These are phyloP conservation scores for Metschnikowia kofuensis DNA, from an alignment of 805 yeast genomes.

Conservation along the genomic window DNA sequence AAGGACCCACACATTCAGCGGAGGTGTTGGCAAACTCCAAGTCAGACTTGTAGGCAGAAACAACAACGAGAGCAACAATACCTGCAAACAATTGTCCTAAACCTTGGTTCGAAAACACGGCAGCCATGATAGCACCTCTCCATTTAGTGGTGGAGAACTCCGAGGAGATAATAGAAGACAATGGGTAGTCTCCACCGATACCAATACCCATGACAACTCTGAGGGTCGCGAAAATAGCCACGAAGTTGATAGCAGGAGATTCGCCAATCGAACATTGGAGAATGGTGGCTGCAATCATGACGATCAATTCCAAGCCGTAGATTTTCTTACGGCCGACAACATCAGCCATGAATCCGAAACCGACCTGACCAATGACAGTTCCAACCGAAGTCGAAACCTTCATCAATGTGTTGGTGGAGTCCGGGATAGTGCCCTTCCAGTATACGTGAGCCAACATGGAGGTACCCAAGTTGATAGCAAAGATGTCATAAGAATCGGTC, in stretches of 20 bases:
- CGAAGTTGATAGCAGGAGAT: constrained; percentile 69
- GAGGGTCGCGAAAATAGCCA: constrained; percentile 70
- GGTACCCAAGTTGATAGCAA: constrained; percentile 81
- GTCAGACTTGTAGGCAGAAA: constrained; percentile 70
- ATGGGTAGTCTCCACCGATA: constrained; percentile 96
- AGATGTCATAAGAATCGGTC: constrained; percentile 90
- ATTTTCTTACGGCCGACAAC: constrained; percentile 79
- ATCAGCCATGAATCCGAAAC: constrained; percentile 83
- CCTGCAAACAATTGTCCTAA: constrained; percentile 92
- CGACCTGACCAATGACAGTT: constrained; percentile 86
- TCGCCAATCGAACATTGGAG: constrained; percentile 72
- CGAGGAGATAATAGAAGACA: constrained; percentile 88
- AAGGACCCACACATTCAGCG: constrained; percentile 59
- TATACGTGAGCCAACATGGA: constrained; percentile 75
- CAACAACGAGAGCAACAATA: constrained; percentile 72
- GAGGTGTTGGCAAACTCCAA: constrained; percentile 52
- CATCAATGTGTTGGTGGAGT: constrained; percentile 69
- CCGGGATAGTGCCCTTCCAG: constrained; percentile 65
- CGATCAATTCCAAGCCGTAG: constrained; percentile 82
- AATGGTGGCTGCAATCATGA: constrained; percentile 78
- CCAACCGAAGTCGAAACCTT: constrained; percentile 93
- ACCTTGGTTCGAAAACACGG: constrained; percentile 96
- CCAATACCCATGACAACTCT: constrained; percentile 93
- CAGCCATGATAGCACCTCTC: constrained; percentile 98
- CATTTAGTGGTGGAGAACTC: constrained; percentile 92